These are phyloP conservation scores for Mrakia gelida DNA, from an alignment of 768 basidiomycete species.

Conservation along the genomic window DNA sequence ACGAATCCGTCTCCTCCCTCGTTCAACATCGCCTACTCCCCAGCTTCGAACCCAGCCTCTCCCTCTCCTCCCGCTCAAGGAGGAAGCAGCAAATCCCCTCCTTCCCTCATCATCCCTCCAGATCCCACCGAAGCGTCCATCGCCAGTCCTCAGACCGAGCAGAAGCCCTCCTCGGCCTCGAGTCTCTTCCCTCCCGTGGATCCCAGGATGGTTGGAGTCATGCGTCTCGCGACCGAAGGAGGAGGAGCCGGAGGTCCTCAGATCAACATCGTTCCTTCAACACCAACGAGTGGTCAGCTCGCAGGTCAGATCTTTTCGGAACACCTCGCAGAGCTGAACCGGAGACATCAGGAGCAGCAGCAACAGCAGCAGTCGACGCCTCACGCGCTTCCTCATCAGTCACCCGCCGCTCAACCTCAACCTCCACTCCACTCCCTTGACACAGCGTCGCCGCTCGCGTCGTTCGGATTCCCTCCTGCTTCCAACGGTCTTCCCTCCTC, in stretches of 20 bases:
- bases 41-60: background rate
- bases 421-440: slow-evolving; percentile 2
- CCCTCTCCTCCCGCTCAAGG: slow-evolving; percentile 1
- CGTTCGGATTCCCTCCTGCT: background rate
- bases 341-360: slow-evolving; percentile 3
- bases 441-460: background rate
- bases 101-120: slow-evolving; percentile 5
- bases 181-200: slow-evolving; percentile 21
- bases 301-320: slow-evolving; percentile 12
- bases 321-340: slow-evolving; percentile 8
- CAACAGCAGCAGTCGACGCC: background rate
- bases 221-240: slow-evolving; percentile 12
- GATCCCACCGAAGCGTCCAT: background rate
- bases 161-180: background rate
- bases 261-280: slow-evolving; percentile 26
- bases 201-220: slow-evolving; percentile 6
- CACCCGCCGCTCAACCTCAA: background rate
- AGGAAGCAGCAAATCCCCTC: slow-evolving; percentile 16
- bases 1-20: background rate
- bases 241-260: slow-evolving; percentile 18
- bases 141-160: background rate
- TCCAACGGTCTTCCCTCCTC: background rate
- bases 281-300: slow-evolving; percentile 24
- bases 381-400: background rate
- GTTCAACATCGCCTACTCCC: slow-evolving; percentile 9